Evolutionary conservation across 2,329 filamentous ascomycete genomes (phyloP).

Genomic region (Chrysosporium keratinophilum): DNA sequence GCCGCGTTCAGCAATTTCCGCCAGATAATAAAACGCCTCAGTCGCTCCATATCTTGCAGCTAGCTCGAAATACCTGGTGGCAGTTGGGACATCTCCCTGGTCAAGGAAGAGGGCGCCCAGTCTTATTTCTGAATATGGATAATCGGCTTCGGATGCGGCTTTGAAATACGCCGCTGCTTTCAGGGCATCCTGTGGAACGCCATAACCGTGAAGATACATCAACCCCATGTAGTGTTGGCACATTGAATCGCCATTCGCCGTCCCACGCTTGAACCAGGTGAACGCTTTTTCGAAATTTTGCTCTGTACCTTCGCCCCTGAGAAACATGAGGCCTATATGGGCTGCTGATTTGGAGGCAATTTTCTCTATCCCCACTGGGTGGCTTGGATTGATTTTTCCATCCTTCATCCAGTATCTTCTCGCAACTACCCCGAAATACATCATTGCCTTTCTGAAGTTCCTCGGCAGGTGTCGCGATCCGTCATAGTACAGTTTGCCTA

Average conservation of each 20-base stretch:
- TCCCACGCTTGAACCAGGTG: conserved; percentile 73
- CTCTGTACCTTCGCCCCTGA: conserved; percentile 73
- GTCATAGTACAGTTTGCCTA: conserved; percentile 81
- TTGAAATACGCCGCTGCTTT: conserved; percentile 68
- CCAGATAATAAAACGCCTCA: conserved; percentile 85
- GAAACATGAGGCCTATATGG: conserved; percentile 77
- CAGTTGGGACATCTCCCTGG: conserved; percentile 70
- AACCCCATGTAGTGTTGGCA: conserved; percentile 77
- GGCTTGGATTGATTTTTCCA: conserved; percentile 61
- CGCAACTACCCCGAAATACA: conserved; percentile 71
- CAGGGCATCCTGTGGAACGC: conserved; percentile 57
- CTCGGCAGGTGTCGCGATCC: conserved; percentile 64
- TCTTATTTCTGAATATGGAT: conserved; percentile 68
- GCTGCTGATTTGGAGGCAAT: conserved; percentile 74
- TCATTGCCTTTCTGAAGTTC: conserved; percentile 62
- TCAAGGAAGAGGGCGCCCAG: conserved; percentile 78
- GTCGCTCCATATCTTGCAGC: conserved; percentile 74
- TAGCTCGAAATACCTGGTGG: conserved; percentile 77
- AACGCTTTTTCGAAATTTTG: conserved; percentile 68
- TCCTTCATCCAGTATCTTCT: conserved; percentile 73
- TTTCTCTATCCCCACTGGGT: conserved; percentile 62
- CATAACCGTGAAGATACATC: conserved; percentile 72
- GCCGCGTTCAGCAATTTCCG: conserved; percentile 72
- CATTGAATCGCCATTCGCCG: conserved; percentile 64
- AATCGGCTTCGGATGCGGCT: conserved; percentile 70